Evolutionary conservation across 768 basidiomycete genomes (phyloP).

Genomic region (Agaricus sinodeliciosus): DNA sequence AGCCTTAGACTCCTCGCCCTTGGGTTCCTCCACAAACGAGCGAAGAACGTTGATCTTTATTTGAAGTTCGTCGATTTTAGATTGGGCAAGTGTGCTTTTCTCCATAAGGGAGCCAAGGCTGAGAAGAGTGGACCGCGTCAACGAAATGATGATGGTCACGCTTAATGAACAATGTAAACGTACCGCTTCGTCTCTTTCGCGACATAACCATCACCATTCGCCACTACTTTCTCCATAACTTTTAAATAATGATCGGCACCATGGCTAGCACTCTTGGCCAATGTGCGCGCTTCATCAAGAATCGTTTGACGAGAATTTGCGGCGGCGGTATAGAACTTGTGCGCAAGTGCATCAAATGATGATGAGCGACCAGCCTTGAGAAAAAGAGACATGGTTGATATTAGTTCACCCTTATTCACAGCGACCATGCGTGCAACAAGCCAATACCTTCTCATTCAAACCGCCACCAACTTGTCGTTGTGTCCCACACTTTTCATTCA

Average conservation of each 20-base stretch:
- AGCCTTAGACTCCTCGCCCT: too few relatives aligned
- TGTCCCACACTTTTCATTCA: slow-evolving; percentile 87
- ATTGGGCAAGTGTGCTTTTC: slow-evolving; percentile 68
- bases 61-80: slow-evolving; percentile 90
- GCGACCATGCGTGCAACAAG: too few relatives aligned
- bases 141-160: slow-evolving; percentile 1
- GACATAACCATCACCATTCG: slow-evolving; percentile 66
- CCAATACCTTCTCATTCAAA: slow-evolving; percentile 55
- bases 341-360: slow-evolving; percentile 72
- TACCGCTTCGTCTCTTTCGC: slow-evolving; percentile 84
- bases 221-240: slow-evolving; percentile 84
- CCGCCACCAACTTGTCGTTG: slow-evolving; percentile 78
- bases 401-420: too few relatives aligned
- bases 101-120: slow-evolving; percentile 72
- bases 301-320: slow-evolving; percentile 53
- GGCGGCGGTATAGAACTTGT: slow-evolving; percentile 62
- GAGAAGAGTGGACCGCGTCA: slow-evolving; percentile 4
- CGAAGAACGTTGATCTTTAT: slow-evolving; percentile 83
- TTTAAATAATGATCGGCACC: slow-evolving; percentile 75
- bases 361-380: slow-evolving; percentile 73
- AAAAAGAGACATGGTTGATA: not conserved
- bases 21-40: slow-evolving; percentile 45
- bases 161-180: slow-evolving; percentile 15
- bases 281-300: slow-evolving; percentile 52
- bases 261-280: slow-evolving; percentile 45